Evolutionary conservation across 768 basidiomycete species (phyloP).

Genomic region (Phaffia tasmanica): DNA sequence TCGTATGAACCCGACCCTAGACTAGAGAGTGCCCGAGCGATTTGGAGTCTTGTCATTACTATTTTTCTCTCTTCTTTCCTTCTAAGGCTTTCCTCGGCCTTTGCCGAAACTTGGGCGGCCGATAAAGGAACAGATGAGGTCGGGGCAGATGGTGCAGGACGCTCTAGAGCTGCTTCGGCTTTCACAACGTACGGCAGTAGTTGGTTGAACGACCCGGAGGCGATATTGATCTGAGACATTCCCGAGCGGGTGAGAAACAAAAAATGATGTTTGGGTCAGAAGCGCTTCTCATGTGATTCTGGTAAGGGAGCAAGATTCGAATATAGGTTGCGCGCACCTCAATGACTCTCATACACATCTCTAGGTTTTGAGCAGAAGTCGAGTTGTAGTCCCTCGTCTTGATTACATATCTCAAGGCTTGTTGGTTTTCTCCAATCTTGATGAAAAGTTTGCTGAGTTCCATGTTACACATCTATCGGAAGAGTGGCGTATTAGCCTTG

Average conservation of each 20-base stretch:
- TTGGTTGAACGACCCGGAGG: constrained; percentile 10
- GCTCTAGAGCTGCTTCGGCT: constrained; percentile 23
- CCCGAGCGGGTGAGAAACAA: not conserved
- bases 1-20: constrained; percentile 64
- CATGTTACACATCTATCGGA: constrained; percentile 68
- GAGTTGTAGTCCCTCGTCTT: constrained; percentile 88
- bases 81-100: constrained; percentile 1
- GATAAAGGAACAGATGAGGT: constrained; percentile 23
- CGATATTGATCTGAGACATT: constrained; percentile 15
- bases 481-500: not conserved
- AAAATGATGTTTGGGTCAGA: not conserved
- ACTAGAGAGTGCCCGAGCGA: constrained; percentile 50
- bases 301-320: not conserved
- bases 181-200: constrained; percentile 23
- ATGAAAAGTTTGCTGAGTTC: constrained; percentile 75
- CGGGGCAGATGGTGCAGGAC: constrained; percentile 3
- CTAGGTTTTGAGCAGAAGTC: constrained; percentile 80
- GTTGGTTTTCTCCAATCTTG: constrained; percentile 56
- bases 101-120: constrained; percentile 14
- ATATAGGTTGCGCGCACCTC: constrained; percentile 34
- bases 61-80: constrained; percentile 8
- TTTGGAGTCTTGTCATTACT: constrained; percentile 9
- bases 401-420: constrained; percentile 69
- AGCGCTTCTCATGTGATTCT: not conserved
- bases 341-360: constrained; percentile 54